phyloP scores from a whole-genome alignment of 2,329 filamentous ascomycete species.

The Paraconiothyrium sp. region DNA sequence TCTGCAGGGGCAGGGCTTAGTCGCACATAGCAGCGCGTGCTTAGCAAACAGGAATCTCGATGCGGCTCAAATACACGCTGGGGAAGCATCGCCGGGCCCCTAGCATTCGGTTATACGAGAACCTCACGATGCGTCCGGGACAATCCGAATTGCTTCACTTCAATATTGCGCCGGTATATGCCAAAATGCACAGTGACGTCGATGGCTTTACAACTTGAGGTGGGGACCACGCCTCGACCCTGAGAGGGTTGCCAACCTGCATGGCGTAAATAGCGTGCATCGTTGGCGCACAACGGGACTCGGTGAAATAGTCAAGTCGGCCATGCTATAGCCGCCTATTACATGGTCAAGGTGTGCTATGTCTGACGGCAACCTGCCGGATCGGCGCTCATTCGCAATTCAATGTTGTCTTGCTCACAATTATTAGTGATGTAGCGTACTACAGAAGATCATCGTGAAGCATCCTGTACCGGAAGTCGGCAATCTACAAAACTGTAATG shows the following conservation, averaged over 20 bases:
- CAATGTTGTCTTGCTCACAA: neutral
- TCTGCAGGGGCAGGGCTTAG: neutral
- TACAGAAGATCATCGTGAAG: neutral
- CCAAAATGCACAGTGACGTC: conserved; percentile 12
- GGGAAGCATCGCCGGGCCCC: neutral
- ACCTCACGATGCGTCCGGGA: conserved; percentile 12
- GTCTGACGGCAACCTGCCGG: neutral
- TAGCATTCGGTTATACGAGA: neutral
- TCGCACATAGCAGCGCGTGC: neutral
- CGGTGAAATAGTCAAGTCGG: neutral
- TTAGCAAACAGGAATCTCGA: neutral
- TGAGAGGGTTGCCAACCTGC: neutral
- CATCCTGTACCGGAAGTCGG: neutral
- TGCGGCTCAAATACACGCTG: too few species aligned
- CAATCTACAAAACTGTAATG: neutral
- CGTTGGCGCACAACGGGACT: conserved; percentile 2
- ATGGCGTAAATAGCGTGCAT: conserved; percentile 6
- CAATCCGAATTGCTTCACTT: conserved; percentile 13
- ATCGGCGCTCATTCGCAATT: neutral
- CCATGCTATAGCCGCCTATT: neutral
- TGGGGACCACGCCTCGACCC: conserved; percentile 2
- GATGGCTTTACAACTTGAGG: neutral
- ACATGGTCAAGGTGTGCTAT: neutral
- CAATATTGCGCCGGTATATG: neutral
- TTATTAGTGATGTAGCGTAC: neutral